Evolutionary conservation across 2,329 filamentous ascomycete genomes (phyloP).

Genomic region (Fusarium chaquense): DNA sequence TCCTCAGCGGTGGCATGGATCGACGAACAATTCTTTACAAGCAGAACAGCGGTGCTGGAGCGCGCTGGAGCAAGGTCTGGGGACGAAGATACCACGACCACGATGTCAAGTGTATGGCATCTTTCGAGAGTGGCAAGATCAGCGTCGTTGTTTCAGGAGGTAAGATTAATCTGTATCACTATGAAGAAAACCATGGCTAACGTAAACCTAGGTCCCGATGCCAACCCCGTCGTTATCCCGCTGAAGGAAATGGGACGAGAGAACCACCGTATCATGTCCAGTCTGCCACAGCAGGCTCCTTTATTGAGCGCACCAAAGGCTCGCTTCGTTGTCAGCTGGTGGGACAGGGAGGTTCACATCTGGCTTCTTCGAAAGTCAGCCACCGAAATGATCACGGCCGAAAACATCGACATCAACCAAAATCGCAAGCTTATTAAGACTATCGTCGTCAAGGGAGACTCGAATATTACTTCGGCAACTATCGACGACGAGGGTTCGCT

Average conservation of each 20-base stretch:
- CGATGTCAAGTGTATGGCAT: slow-evolving; percentile 94
- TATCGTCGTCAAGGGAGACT: slow-evolving; percentile 78
- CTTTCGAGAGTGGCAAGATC: slow-evolving; percentile 84
- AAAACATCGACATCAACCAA: slow-evolving; percentile 59
- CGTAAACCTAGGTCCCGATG: slow-evolving; percentile 76
- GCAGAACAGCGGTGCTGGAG: slow-evolving; percentile 68
- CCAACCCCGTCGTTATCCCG: slow-evolving; percentile 83
- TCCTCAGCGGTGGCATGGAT: slow-evolving; percentile 94
- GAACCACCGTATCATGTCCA: slow-evolving; percentile 83
- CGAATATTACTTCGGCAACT: slow-evolving; percentile 81
- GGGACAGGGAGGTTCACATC: slow-evolving; percentile 87
- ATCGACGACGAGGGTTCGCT: slow-evolving; percentile 79
- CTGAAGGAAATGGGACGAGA: slow-evolving; percentile 80
- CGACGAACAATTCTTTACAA: slow-evolving; percentile 87
- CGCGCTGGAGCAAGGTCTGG: slow-evolving; percentile 86
- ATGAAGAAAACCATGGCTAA: slow-evolving; percentile 3
- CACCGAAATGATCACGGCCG: slow-evolving; percentile 59
- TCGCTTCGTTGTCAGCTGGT: slow-evolving; percentile 88
- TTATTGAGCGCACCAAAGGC: slow-evolving; percentile 78
- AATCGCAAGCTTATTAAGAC: slow-evolving; percentile 76
- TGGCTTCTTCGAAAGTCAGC: slow-evolving; percentile 72
- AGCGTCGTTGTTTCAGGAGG: slow-evolving; percentile 94
- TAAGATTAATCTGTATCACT: slow-evolving; percentile 55
- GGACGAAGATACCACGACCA: slow-evolving; percentile 90
- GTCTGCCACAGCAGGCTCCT: slow-evolving; percentile 82